These are phyloP conservation scores for Echria macrotheca DNA, from an alignment of 495 filamentous ascomycete species.

Conservation along the genomic window DNA sequence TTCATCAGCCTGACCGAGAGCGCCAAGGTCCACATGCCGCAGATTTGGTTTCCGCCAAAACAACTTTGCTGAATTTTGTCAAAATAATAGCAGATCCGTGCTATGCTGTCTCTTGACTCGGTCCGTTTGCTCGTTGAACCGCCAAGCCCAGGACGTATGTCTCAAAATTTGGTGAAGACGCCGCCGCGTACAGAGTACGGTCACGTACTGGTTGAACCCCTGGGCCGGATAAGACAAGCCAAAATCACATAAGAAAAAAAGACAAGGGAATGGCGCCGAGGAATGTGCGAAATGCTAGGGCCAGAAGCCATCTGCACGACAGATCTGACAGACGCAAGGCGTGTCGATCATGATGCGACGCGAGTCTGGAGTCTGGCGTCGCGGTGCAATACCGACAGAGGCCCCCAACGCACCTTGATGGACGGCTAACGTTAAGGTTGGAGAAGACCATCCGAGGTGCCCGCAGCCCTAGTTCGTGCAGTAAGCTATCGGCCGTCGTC, in stretches of 20 bases:
- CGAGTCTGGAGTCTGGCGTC: slow-evolving; percentile 13
- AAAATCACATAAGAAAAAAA: slow-evolving; percentile 6
- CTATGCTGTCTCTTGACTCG: slow-evolving; percentile 19
- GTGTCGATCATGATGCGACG: slow-evolving; percentile 33
- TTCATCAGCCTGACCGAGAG: too few species aligned
- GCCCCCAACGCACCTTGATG: too few species aligned
- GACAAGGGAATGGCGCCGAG: slow-evolving; percentile 1
- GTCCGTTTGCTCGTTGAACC: too few species aligned
- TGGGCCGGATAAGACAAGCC: slow-evolving; percentile 2
- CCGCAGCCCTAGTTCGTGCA: background rate
- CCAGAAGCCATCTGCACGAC: slow-evolving; percentile 25
- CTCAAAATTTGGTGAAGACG: slow-evolving; percentile 1
- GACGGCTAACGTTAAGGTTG: too few species aligned
- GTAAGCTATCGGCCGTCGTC: background rate
- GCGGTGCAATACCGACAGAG: background rate
- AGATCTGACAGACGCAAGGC: slow-evolving; percentile 34
- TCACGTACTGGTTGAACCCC: background rate
- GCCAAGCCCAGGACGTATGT: too few species aligned
- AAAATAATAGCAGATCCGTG: too few species aligned
- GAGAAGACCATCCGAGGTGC: too few species aligned
- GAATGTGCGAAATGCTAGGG: slow-evolving; percentile 3
- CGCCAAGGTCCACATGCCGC: too few species aligned
- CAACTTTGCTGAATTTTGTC: too few species aligned
- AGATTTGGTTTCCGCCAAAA: too few species aligned
- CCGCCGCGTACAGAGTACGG: too few species aligned